Evolutionary conservation across 495 filamentous ascomycete genomes (phyloP), one percentile per base, ranked within the genome.

Genomic region (Cercophora scortea): DNA sequence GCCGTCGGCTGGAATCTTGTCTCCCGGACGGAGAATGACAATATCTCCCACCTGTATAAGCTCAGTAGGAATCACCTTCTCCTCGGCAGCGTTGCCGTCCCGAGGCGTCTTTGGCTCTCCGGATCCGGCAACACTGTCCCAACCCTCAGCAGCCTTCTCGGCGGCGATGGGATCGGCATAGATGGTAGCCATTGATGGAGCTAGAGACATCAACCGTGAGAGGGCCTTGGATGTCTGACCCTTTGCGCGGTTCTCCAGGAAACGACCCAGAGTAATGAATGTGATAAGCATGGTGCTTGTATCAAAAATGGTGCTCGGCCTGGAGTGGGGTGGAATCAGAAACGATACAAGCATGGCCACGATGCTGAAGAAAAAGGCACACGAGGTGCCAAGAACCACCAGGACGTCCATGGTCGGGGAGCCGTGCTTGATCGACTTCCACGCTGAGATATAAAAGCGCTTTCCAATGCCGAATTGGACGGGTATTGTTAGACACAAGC

Each of bases 221-320:
- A 99, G 79, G 2, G 93, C 93, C 61, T 89, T 93, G 8, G 90
- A 96, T 0, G 93, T 99, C 66, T 97, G 89, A 4, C 93, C 93
- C 69, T 99, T 99, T 16, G 93, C 93, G 12, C 87, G 77, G 59
- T 97, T 99, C 66, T 99, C 93, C 8, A 99, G 67, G 73, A 87
- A 97, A 35, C 93, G 83, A 19, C 93, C 91, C 4, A 99, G 73
- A 0, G 88, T 88, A 67, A 96, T 89, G 67, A 97, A 97, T 0
- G 89, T 96, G 63, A 99, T 95, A 18, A 99, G 80, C 94, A 97
- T 99, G 18, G 90, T 96, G 65, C 90, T 95, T 0, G 93, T 99
- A 58, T 99, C 93, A 56, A 97, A 99, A 4, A 97, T 86, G 6
- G 88, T 96, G 50, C 80, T 82, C 2, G 93, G 93, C 17, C 84